phyloP scores from a whole-genome alignment of 2,329 filamentous ascomycete genomes.

The Hypoxylon sp. region DNA sequence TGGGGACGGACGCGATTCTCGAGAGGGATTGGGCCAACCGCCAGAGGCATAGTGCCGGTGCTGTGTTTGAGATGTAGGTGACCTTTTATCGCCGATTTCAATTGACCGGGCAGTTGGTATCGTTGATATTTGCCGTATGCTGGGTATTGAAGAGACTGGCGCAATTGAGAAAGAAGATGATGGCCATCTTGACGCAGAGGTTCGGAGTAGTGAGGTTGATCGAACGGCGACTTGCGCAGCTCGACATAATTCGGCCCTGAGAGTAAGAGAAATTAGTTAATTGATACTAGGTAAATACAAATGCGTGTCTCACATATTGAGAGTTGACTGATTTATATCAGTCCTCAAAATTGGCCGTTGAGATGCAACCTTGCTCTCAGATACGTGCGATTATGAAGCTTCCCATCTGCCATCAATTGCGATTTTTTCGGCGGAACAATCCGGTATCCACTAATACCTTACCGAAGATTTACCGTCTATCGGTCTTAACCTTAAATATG shows the following conservation, averaged over 20 bases:
- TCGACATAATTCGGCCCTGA: conserved; percentile 51
- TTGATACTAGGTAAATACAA: conserved; percentile 10
- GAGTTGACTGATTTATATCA: conserved; percentile 11
- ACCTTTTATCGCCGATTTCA: conserved; percentile 5
- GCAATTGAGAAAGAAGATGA: conserved; percentile 25
- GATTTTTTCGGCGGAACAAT: conserved; percentile 19
- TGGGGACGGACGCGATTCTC: conserved; percentile 1
- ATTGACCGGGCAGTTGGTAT: conserved; percentile 29
- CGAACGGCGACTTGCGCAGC: conserved; percentile 48
- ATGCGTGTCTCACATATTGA: conserved; percentile 43
- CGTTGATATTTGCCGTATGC: conserved; percentile 41
- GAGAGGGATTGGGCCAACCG: conserved; percentile 34
- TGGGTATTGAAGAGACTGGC: conserved; percentile 12
- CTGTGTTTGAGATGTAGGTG: conserved; percentile 22
- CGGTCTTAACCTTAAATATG: conserved; percentile 13
- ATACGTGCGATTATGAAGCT: conserved; percentile 10
- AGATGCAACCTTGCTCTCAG: background rate
- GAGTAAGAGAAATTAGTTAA: conserved; percentile 21
- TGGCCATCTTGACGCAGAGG: conserved; percentile 43
- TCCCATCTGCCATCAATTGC: conserved; percentile 14
- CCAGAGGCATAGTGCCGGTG: conserved; percentile 26
- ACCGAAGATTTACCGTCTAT: background rate
- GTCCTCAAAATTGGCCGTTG: conserved; percentile 4
- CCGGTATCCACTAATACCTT: background rate
- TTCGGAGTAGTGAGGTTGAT: conserved; percentile 47